Evolutionary conservation across 1,284 basidiomycete species (phyloP), one percentile per base, ranked within the genome.

Genomic region (Cutaneotrichosporon sp.): DNA sequence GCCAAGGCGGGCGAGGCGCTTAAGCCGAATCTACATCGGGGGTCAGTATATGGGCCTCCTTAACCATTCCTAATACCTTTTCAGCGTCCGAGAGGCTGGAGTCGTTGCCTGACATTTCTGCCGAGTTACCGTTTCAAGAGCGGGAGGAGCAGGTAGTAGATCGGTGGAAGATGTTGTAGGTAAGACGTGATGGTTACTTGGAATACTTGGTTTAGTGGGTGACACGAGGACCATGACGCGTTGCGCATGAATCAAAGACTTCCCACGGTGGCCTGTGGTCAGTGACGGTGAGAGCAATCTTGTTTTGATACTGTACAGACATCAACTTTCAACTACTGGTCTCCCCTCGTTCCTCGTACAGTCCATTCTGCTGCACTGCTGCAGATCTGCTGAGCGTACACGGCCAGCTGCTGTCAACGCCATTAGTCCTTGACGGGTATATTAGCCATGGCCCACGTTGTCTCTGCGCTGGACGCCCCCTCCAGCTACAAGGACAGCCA

Each of bases 401-500:
- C 18, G 14, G 18, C 15, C 20, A 41, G 10, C 20, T 5, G 20
- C 8, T 40, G 5, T 21, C 37, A 23, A 41, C 8, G 8, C 15
- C 54, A 10, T 21, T n/a, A n/a, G 18, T n/a, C n/a, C n/a, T n/a
- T n/a, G n/a, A n/a, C n/a, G n/a, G n/a, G n/a, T n/a, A n/a, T 10
- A 30, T 30, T 30, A 7, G 26, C 52, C 60, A 97, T 96, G 92
- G 83, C 91, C 44, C 86, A 93, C 79, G 84, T 94, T 63, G 84
- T 94, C 46, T 75, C 82, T 30, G 77, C 87, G 18, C 80, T 96
- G 59, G 93, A 97, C 76, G 86, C 90, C 68, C 91, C 92, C 17
- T 96, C 92, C 8, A 90, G 90, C 69, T 97, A 96, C 77, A 90
- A 90, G 76, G 90, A 93, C 75, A 91, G 88, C 33, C 87, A 91